These are phyloP conservation scores for Entomophthora muscae DNA, from an alignment of 371 early-diverging fungal species.

Conservation along the genomic window DNA sequence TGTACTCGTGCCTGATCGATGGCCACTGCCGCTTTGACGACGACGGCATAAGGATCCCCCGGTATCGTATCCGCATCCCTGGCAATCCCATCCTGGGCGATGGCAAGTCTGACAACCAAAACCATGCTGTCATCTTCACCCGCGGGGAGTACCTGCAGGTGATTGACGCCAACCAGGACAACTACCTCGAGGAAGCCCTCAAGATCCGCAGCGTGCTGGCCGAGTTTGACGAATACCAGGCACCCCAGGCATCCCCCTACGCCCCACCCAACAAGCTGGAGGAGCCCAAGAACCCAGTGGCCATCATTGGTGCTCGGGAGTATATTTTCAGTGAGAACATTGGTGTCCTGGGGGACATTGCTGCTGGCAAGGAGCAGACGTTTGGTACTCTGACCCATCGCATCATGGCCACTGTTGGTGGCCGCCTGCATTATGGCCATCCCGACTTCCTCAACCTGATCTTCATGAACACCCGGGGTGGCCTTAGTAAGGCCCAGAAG, in stretches of 20 bases:
- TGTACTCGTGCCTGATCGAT: slow-evolving; percentile 59
- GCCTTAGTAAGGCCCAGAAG: slow-evolving; percentile 79
- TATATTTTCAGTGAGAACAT: slow-evolving; percentile 79
- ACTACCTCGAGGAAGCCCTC: slow-evolving; percentile 74
- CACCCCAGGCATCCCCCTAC: slow-evolving; percentile 17
- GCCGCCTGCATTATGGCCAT: slow-evolving; percentile 76
- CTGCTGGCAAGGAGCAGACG: slow-evolving; percentile 80
- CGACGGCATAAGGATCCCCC: slow-evolving; percentile 51
- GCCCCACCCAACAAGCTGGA: slow-evolving; percentile 2
- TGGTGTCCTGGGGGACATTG: slow-evolving; percentile 76
- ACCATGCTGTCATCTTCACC: slow-evolving; percentile 64
- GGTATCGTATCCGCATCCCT: slow-evolving; percentile 59
- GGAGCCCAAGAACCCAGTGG: slow-evolving; percentile 42
- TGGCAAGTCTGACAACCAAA: slow-evolving; percentile 84
- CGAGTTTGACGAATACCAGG: slow-evolving; percentile 65
- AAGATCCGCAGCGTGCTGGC: slow-evolving; percentile 74
- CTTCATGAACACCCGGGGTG: slow-evolving; percentile 78
- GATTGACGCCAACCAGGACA: slow-evolving; percentile 84
- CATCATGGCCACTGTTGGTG: slow-evolving; percentile 71
- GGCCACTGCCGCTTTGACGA: slow-evolving; percentile 40
- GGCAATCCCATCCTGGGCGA: slow-evolving; percentile 82
- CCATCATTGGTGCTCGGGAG: slow-evolving; percentile 82
- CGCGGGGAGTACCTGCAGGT: slow-evolving; percentile 75
- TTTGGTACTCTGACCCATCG: slow-evolving; percentile 80
- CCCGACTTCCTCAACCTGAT: slow-evolving; percentile 81